Base-by-base conservation (phyloP, 2,329 filamentous ascomycete genomes). In the Knoxdaviesia capensis region DNA sequence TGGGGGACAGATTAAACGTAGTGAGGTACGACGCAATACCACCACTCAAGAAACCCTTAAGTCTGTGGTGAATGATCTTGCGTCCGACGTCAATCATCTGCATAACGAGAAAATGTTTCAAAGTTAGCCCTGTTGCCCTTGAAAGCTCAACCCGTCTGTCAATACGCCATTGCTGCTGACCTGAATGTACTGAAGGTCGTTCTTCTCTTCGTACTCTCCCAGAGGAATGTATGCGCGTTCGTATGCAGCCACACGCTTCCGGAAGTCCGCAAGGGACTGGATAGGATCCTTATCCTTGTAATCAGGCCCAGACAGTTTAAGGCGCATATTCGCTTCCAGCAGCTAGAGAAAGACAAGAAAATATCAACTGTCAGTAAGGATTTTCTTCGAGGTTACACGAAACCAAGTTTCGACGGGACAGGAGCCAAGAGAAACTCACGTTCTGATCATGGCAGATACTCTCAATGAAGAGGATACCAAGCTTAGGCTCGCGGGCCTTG, bases 11-110 rank as follows among this genome's bases (percentile, higher is more conserved):
- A 52, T 98, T 96, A 68, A 98, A 98, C 51, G 93, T 96, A 38
- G 90, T 80, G 7, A 98, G 69, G 53, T 96, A 98, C 48, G 87
- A 93, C 44, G 90, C 86, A 43, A 93, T 90, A 47, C 90, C 84
- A 35, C 82, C 83, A 44, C 86, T 86, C 40, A 98, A 68, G 58
- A 98, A 98, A 5, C 90, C 90, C 49, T 80, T 80, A 46, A 94
- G 77, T 47, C 90, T 82, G 56, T 93, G 82, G 39, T 88, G 82
- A 37, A 96, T 77, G 46, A 96, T 72, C 59, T 98, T 98, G 46
- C 88, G 77, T 36, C 90, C 90, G 3, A 98, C 90, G 57, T 98
- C 90, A 48, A 96, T 84, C 81, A 96, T 94, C 65, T 84, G 49
- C 33, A 20, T 20, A 20, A 20, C 20, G 20, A 6, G n/a, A 7